Base-by-base conservation (phyloP, 108 stramenopile genomes). In the Cyclostephanos tholiformis region DNA sequence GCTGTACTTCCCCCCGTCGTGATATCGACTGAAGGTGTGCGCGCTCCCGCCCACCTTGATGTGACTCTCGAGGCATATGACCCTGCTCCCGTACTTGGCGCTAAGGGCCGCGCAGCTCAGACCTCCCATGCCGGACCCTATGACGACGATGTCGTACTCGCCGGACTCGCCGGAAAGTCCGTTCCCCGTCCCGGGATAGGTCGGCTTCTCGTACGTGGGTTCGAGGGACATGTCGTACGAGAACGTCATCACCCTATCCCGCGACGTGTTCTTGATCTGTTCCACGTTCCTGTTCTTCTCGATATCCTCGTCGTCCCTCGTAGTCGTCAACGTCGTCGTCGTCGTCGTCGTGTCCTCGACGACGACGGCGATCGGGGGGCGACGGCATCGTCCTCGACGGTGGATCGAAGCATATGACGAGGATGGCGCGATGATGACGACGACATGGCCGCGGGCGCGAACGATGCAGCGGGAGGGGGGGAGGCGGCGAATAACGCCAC, bases 101-200 rank as follows among this genome's bases (percentile, higher is more conserved):
- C 76, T 80, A 4, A 95, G 63, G 17, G 95, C 92, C 27, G 84
- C 84, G 67, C 95, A 95, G 56, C 92, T 76, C 30, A 95, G 72
- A 26, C 95, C 95, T 22, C 95, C 95, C 95, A 95, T 95, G 17
- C 94, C 94, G 44, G 85, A 86, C 19, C 94, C 94, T 46, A 95
- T 92, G n/a, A 95, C 92, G 66, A 95, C 72, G 26, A 93, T 85
- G 73, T 95, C 95, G 77, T 94, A 92, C 63, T 90, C 89, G 11
- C 91, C 91, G n/a, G 73, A 51, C 19, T 90, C 95, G 25, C 89
- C 89, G 6, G 89, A 89, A 22, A 93, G 56, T 26, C 95, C 95
- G 56, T 95, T 93, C 48, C 95, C 95, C 29, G 95, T 95, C 38
- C 95, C 95, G 14, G 91, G 91, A 68, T 95, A 95, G 23, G 91